Conservation (phyloP, 306 rosid genomes). For the Glycyrrhiza uralensis region DNA sequence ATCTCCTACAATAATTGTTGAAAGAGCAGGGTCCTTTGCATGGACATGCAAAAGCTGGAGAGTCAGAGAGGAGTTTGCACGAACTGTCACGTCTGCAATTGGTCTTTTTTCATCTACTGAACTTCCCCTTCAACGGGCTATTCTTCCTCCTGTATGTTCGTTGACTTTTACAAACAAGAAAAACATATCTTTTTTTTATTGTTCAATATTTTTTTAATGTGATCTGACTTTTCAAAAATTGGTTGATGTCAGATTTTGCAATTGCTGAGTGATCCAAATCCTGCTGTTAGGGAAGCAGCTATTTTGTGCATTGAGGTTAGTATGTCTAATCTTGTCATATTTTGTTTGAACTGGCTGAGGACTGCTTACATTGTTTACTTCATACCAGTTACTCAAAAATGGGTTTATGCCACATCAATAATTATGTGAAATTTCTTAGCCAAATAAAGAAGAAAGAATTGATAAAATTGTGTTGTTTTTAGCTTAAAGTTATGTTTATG, state of each 20-base stretch:
- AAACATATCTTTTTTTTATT: background rate
- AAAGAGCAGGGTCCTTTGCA: conserved; percentile 95
- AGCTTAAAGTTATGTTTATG: background rate
- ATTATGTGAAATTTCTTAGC: background rate
- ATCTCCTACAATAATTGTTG: conserved; percentile 96
- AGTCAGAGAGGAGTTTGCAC: conserved; percentile 91
- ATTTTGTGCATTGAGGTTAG: conserved; percentile 87
- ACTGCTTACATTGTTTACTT: conserved; percentile 9
- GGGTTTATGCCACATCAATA: background rate
- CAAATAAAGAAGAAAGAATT: conserved; percentile 1
- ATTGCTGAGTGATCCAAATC: conserved; percentile 81
- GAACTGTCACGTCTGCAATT: conserved; percentile 93
- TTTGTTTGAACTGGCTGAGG: conserved; percentile 3
- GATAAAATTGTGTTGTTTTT: background rate
- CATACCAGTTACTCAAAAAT: background rate
- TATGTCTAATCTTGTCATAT: conserved; percentile 4
- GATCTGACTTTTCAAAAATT: conserved; percentile 12
- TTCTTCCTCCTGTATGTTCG: conserved; percentile 84
- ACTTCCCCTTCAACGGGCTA: conserved; percentile 86
- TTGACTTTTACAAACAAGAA: conserved; percentile 5
- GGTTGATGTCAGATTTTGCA: conserved; percentile 71
- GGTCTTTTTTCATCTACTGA: conserved; percentile 91
- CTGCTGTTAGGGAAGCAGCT: conserved; percentile 92
- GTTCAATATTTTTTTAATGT: background rate
- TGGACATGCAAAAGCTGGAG: conserved; percentile 98